Base-by-base conservation (phyloP, 257 asterid genomes). In the Cynanchum wilfordii region DNA sequence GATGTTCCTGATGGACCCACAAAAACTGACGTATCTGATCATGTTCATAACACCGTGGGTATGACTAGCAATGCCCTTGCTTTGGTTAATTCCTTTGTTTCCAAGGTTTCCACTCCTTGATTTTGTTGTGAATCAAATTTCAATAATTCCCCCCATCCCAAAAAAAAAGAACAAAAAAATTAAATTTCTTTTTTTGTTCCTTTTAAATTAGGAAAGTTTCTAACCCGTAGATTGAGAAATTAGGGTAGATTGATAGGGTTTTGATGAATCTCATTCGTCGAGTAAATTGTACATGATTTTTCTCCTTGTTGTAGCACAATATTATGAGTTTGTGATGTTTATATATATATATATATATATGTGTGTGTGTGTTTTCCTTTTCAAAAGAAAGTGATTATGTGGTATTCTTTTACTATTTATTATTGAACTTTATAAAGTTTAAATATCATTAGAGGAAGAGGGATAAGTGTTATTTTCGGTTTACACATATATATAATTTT, bases 11-110 rank as follows among this genome's bases (percentile, higher is more conserved):
- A 79, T 15, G 84, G 85, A 10, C 83, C 84, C 16, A 10, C 83
- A 81, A 92, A 87, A 66, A n/a, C 33, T 0, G 89, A 87, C 73
- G 91, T 89, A 0, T 79, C 78, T 55, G 79, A 73, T 73, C 88
- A 90, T 50, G 84, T 84, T 66, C 78, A 71, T 68, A 69, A 71
- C 73, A 89, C 78, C 62, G 83, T 79, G 86, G 81, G 84, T 78
- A 81, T 87, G 65, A 93, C 98, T 4, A 91, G 96, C 63, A 93
- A 91, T 78, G 98, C 98, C 25, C 81, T 93, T 60, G 89, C 97
- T 3, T 79, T 93, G 69, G 96, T 91, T 22, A 91, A 93, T 76
- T 77, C 83, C 27, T 91, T 65, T 63, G 92, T 81, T 5, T 77
- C 75, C 42, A 85, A 85, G 82, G 80, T 84, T 57, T 52, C 67